Evolutionary conservation across 148 eudicot species (phyloP).

Genomic region (Rhododendron ovatum): DNA sequence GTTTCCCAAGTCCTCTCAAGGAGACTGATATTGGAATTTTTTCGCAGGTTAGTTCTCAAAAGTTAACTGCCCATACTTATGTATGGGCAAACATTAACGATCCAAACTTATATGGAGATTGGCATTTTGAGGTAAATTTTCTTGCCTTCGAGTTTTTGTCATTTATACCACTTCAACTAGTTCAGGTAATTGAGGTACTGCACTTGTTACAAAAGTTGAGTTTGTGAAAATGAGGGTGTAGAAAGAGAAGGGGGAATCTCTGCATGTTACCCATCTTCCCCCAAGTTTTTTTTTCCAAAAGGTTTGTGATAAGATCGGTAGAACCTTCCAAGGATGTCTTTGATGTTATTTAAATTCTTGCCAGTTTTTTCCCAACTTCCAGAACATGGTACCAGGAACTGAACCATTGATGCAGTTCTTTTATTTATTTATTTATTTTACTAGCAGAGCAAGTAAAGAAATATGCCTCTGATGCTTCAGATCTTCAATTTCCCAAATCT

Average conservation of each 20-base stretch:
- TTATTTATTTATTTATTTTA: background rate
- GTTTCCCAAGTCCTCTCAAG: background rate
- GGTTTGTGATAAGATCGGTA: background rate
- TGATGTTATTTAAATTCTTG: background rate
- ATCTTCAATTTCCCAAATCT: background rate
- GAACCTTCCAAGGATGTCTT: background rate
- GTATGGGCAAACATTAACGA: slow-evolving; percentile 71
- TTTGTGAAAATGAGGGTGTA: background rate
- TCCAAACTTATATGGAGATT: slow-evolving; percentile 68
- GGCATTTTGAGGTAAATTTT: slow-evolving; percentile 73
- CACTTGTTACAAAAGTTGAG: background rate
- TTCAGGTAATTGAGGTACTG: background rate
- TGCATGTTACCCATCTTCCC: background rate
- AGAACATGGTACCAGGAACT: background rate
- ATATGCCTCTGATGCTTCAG: background rate
- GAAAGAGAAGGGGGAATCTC: background rate
- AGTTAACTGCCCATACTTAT: slow-evolving; percentile 53
- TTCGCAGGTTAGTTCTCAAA: slow-evolving; percentile 57
- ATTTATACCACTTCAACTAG: background rate
- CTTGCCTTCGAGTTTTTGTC: background rate
- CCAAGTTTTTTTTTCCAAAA: background rate
- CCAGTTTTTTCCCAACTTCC: background rate
- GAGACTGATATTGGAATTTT: background rate
- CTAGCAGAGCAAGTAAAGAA: background rate
- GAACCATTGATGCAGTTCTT: background rate